Percentiles rank a stretch among this genome's conserved stretches.
Conservation (phyloP, 345 rosid species). For the Psidium guajava region DNA sequence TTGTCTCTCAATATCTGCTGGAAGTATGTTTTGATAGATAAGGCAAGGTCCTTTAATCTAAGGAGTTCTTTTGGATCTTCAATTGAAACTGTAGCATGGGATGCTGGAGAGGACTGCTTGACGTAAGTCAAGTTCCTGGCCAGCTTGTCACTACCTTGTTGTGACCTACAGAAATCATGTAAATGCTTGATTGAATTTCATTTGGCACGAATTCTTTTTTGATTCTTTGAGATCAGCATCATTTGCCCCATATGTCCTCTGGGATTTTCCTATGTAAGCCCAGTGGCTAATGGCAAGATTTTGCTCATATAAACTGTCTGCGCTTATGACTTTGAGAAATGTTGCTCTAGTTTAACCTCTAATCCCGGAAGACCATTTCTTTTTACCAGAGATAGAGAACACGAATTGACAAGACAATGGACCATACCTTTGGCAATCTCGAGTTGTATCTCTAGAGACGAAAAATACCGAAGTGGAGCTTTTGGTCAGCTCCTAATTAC, state of each 20-base stretch:
- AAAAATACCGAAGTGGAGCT: not conserved
- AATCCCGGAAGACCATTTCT: not conserved
- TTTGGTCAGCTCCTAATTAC: not conserved
- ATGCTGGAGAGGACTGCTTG: not conserved
- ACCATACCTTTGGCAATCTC: not conserved
- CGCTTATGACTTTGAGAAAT: not conserved
- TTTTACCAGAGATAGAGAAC: not conserved
- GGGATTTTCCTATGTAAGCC: not conserved
- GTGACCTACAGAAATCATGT: not conserved
- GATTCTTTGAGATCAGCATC: not conserved
- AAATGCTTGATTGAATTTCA: not conserved
- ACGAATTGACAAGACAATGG: not conserved
- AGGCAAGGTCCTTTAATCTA: not conserved
- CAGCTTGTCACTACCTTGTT: not conserved
- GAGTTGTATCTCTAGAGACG: not conserved
- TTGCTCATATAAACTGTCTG: not conserved
- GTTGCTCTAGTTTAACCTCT: not conserved
- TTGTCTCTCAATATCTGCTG: not conserved
- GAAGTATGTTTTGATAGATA: not conserved
- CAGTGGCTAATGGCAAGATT: not conserved
- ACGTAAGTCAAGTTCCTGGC: not conserved
- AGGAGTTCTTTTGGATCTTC: not conserved
- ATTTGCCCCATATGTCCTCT: not conserved
- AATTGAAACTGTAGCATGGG: not conserved
- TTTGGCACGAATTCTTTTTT: not conserved